Conservation (phyloP, 1,139 yeast species). For the Scheffersomyces lignicola region DNA sequence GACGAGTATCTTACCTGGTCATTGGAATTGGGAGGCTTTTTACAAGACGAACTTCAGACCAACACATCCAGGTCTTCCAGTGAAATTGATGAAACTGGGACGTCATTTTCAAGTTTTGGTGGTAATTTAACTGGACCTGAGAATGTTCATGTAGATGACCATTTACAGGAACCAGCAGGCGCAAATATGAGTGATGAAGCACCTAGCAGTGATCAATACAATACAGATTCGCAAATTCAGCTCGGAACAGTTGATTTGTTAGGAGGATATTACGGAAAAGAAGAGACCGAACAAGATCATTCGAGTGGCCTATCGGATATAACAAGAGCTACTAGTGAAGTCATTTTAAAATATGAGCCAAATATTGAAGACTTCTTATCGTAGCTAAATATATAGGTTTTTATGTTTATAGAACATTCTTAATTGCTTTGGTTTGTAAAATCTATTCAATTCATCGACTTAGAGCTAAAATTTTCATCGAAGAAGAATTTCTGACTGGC, state of each 20-base stretch:
- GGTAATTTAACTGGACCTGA: conserved; percentile 1
- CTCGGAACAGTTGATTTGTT: conserved; percentile 27
- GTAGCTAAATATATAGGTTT: neutral
- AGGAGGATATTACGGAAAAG: conserved; percentile 13
- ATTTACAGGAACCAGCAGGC: too few species aligned
- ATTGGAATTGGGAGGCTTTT: conserved; percentile 69
- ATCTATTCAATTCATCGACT: too few species aligned
- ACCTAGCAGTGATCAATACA: too few species aligned
- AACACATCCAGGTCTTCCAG: conserved; percentile 1
- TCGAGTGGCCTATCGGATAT: conserved; percentile 2
- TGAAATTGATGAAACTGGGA: neutral
- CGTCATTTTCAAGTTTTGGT: neutral
- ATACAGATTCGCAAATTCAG: conserved; percentile 5
- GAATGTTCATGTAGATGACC: too few species aligned
- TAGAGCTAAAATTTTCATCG: too few species aligned
- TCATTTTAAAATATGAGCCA: conserved; percentile 5
- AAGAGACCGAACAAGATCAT: neutral
- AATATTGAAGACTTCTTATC: conserved; percentile 5
- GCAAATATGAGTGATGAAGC: too few species aligned
- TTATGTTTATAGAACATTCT: neutral
- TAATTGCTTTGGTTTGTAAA: neutral
- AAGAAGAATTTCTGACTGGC: conserved; percentile 57
- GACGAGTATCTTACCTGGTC: conserved; percentile 72
- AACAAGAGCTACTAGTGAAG: conserved; percentile 6
- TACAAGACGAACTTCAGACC: conserved; percentile 33